Conservation (phyloP, 495 filamentous ascomycete genomes). For the Zalerion maritima region DNA sequence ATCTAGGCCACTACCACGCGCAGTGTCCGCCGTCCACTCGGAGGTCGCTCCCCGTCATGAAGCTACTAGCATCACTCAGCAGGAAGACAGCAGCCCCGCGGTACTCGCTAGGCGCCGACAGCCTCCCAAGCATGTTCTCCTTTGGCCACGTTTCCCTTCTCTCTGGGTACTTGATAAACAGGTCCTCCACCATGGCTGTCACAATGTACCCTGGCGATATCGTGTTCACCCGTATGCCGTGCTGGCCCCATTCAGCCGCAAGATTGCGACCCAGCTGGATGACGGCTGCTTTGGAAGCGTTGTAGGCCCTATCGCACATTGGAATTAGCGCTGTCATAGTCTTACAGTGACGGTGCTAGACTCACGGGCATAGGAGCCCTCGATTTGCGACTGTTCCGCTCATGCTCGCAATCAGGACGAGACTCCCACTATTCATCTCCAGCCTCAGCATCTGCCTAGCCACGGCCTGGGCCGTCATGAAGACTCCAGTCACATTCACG, state of each 20-base stretch:
- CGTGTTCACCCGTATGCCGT: conserved; percentile 89
- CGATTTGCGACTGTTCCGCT: conserved; percentile 65
- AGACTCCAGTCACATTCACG: conserved; percentile 62
- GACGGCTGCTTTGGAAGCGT: conserved; percentile 79
- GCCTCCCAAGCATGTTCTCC: conserved; percentile 75
- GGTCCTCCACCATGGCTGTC: conserved; percentile 73
- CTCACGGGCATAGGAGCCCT: conserved; percentile 33
- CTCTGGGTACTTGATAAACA: conserved; percentile 66
- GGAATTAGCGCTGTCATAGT: not conserved
- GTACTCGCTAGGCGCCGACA: conserved; percentile 73
- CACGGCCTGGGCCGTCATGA: conserved; percentile 65
- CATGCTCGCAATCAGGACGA: conserved; percentile 68
- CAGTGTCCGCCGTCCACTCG: conserved; percentile 72
- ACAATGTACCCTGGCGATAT: conserved; percentile 92
- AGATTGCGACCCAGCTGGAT: conserved; percentile 74
- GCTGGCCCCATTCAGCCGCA: conserved; percentile 72
- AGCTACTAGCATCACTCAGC: conserved; percentile 71
- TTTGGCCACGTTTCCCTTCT: conserved; percentile 62
- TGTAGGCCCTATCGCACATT: conserved; percentile 50
- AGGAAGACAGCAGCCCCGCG: conserved; percentile 70
- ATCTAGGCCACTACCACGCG: conserved; percentile 44
- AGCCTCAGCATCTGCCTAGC: conserved; percentile 59
- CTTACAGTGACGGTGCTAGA: not conserved
- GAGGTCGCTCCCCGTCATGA: conserved; percentile 73
- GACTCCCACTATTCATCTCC: conserved; percentile 38